Evolutionary conservation across 1,284 basidiomycete genomes (phyloP).

Genomic region (Puccinia hordei): DNA sequence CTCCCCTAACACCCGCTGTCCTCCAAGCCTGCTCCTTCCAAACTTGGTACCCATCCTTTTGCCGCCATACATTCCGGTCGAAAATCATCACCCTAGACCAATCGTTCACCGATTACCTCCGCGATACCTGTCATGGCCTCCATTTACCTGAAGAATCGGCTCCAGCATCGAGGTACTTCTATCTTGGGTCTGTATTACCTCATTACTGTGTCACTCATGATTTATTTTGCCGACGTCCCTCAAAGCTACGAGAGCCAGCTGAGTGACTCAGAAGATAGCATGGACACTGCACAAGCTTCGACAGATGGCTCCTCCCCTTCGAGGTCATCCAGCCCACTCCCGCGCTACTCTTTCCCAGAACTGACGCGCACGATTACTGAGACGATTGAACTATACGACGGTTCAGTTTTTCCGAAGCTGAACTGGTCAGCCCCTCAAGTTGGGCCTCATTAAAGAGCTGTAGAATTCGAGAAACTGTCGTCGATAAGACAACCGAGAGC

Average conservation of each 20-base stretch:
- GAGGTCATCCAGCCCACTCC: slow-evolving; percentile 51
- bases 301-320: slow-evolving; percentile 58
- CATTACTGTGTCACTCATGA: slow-evolving; percentile 60
- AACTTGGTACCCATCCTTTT: slow-evolving; percentile 79
- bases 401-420: slow-evolving; percentile 88
- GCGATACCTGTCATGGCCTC: slow-evolving; percentile 69
- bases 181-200: slow-evolving; percentile 60
- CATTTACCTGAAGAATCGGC: slow-evolving; percentile 76
- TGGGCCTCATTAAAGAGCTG: slow-evolving; percentile 19
- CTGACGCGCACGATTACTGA: slow-evolving; percentile 73
- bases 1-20: slow-evolving; percentile 64
- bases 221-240: slow-evolving; percentile 54
- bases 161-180: slow-evolving; percentile 55
- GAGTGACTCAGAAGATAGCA: slow-evolving; percentile 66
- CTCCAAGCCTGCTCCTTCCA: slow-evolving; percentile 80
- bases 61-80: slow-evolving; percentile 72
- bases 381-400: slow-evolving; percentile 70
- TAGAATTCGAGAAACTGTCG: background rate
- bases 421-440: slow-evolving; percentile 90
- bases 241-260: slow-evolving; percentile 61
- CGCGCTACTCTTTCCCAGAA: slow-evolving; percentile 70
- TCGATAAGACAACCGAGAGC: background rate
- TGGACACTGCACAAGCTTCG: slow-evolving; percentile 64
- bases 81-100: slow-evolving; percentile 72
- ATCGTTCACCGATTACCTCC: slow-evolving; percentile 73